Evolutionary conservation across 805 yeast species (phyloP).

Genomic region (Yamadazyma insecticola): DNA sequence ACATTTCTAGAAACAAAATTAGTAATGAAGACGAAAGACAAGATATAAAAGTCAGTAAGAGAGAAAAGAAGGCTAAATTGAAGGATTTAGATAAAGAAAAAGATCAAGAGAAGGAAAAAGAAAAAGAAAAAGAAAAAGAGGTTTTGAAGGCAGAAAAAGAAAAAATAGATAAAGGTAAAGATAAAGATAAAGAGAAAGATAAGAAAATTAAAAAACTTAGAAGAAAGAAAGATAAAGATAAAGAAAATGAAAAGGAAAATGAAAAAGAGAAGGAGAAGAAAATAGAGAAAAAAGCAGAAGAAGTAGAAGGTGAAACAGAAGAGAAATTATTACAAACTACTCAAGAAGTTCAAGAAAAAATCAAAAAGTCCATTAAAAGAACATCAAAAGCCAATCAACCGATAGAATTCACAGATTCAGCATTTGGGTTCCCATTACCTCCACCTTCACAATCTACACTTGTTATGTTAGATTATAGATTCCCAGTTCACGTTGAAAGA

Average conservation of each 20-base stretch:
- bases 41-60: background rate
- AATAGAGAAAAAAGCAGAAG: slow-evolving; percentile 8
- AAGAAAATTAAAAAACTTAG: background rate
- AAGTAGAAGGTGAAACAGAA: slow-evolving; percentile 11
- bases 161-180: slow-evolving; percentile 1
- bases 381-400: slow-evolving; percentile 43
- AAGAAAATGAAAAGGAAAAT: background rate
- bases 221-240: background rate
- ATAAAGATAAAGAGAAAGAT: slow-evolving; percentile 1
- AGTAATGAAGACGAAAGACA: slow-evolving; percentile 1
- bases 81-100: slow-evolving; percentile 3
- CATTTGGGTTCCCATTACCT: slow-evolving; percentile 84
- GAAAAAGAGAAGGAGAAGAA: slow-evolving; percentile 2
- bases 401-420: slow-evolving; percentile 60
- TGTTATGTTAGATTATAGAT: slow-evolving; percentile 77
- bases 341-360: slow-evolving; percentile 39
- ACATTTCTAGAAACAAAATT: background rate
- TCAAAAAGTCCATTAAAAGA: slow-evolving; percentile 37
- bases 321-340: slow-evolving; percentile 27
- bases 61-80: slow-evolving; percentile 2
- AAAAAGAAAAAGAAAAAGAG: slow-evolving; percentile 1
- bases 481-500: slow-evolving; percentile 92
- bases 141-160: background rate
- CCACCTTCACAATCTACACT: slow-evolving; percentile 73
- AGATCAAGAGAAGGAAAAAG: slow-evolving; percentile 3